Evolutionary conservation across 495 filamentous ascomycete genomes (phyloP), one percentile per base, ranked within the genome.

Genomic region (Rhypophila decipiens): DNA sequence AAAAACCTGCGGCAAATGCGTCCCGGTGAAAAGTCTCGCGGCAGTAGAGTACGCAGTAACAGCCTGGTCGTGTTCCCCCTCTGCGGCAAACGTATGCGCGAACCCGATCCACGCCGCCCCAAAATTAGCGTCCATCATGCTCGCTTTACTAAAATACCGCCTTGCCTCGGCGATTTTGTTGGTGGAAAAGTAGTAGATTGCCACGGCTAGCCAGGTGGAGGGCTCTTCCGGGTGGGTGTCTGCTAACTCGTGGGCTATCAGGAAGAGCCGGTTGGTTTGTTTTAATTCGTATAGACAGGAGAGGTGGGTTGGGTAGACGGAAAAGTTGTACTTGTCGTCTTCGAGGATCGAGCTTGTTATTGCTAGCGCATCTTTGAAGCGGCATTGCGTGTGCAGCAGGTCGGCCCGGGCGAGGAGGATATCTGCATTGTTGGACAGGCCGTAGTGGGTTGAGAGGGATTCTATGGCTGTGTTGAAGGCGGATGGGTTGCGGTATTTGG

Each of bases 61-160:
- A 43, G 93, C 93, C 69, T 99, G 93, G 61, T 99, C 93, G 66
- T 97, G 90, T 67, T 99, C 93, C 44, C 94, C 93, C 66, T 99
- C 93, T n/a, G 91, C 91, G n/a, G 93, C 94, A 62, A 99, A 99
- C 1, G 94, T 99, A 70, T 99, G 93, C 19, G 93, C 93, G 66
- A 99, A 99, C 8, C 93, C 93, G 50, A 99, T 97, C 93, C 93
- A 99, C 33, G 93, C 93, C 4, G 94, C 88, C 4, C 93, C 94
- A 56, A 95, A 97, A 69, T 97, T 93, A 23, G 93, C 88, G 60
- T 99, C 90, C 79, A 99, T 87, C 76, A 96, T 85, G 52, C 84
- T 90, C 11, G 93, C 86, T 73, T 99, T 99, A 50, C 86, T 91
- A 67, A 99, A 99, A 70, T 88, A 97, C 12, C 90, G 83, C 1